Base-by-base conservation (phyloP, 441 rosid genomes). In the Hura crepitans region DNA sequence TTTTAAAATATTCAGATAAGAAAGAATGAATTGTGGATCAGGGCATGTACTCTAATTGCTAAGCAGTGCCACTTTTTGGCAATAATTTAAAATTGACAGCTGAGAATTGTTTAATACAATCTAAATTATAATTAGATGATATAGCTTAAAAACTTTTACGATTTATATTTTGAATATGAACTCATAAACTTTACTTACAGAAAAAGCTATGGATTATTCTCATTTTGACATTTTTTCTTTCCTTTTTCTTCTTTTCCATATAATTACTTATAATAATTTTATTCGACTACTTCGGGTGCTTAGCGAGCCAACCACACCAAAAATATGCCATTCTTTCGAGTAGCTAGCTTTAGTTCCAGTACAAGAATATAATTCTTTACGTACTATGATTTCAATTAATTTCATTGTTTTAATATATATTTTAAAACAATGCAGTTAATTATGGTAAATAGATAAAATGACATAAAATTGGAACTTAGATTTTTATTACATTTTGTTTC, bases 191-290 rank as follows among this genome's bases (percentile, higher is more conserved):
- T 73, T 73, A 30, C 76, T 73, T 73, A 37, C 27, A 27, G 4
- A 47, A 39, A 66, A 58, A 68, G 71, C 3, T 33, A 43, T 57
- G 75, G 63, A 72, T 47, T 72, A 53, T 14, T 45, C 25, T 55
- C n/a, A 6, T 30, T 69, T 68, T 56, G 4, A 6, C 11, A 20
- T 0, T 3, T 13, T 25, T 14, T 55, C 7, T 51, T 5, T n/a
- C 62, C 42, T 28, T 39, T 47, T 56, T 18, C 10, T 18, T 43
- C 9, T 0, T n/a, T 13, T 45, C 8, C 45, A 0, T 39, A 39
- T 39, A 39, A 39, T 39, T 39, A 7, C 27, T 20, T 61, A 3
- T 13, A 37, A 2, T 11, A 42, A 37, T 42, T 25, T 20, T 39
- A 22, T 12, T 12, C 65, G 30, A 22, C 0, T 30, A 15, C 0